These are phyloP conservation scores for Gossypium mustelinum DNA, from an alignment of 345 rosid genomes.

Conservation along the genomic window DNA sequence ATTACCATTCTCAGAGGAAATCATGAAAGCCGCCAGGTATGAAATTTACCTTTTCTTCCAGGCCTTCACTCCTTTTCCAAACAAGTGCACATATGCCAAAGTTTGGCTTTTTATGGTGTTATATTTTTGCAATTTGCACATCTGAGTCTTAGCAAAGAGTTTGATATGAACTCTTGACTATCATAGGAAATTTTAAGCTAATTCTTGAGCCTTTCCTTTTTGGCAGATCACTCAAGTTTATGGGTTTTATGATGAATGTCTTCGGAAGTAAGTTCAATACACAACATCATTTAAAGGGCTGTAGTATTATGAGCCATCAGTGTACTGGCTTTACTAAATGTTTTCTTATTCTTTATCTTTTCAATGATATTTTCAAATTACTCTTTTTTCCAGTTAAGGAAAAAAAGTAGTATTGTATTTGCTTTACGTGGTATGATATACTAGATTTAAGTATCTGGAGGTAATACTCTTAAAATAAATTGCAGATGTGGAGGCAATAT, in stretches of 20 bases:
- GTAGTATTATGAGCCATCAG: not conserved
- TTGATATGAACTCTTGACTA: not conserved
- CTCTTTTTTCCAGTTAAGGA: not conserved
- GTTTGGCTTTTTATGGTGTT: not conserved
- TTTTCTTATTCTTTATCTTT: not conserved
- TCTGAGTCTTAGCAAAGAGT: conserved; percentile 1
- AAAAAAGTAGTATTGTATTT: conserved; percentile 2
- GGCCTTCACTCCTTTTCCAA: not conserved
- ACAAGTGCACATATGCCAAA: not conserved
- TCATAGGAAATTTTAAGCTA: conserved; percentile 16
- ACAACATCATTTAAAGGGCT: conserved; percentile 7
- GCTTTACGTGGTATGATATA: not conserved
- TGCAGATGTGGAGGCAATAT: not conserved
- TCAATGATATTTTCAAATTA: not conserved
- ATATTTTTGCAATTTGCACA: not conserved
- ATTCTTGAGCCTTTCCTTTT: conserved; percentile 20
- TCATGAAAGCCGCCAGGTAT: conserved; percentile 90
- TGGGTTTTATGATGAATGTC: conserved; percentile 97
- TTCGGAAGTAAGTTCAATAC: conserved; percentile 79
- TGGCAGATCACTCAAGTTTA: conserved; percentile 97
- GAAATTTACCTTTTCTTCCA: not conserved
- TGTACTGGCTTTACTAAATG: not conserved
- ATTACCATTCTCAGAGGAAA: conserved; percentile 86
- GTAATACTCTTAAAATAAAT: not conserved
- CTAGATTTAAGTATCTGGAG: conserved; percentile 3